phyloP scores from a whole-genome alignment of 2,329 filamentous ascomycete genomes.

The Fusarium penzigii region DNA sequence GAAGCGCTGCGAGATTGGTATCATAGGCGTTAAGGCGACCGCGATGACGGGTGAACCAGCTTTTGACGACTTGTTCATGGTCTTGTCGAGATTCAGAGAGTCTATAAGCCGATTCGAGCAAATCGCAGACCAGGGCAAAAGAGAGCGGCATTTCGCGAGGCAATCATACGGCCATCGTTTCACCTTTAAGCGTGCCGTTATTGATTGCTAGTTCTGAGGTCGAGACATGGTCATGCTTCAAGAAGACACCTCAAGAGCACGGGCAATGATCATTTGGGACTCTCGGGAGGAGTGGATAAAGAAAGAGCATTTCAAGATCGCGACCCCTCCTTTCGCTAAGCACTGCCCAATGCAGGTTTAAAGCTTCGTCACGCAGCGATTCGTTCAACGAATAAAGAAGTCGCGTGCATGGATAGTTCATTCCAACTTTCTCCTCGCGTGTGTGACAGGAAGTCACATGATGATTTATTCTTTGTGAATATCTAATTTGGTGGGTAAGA shows the following conservation, averaged over 20 bases:
- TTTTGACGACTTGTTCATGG: constrained; percentile 43
- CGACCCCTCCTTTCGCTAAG: no score
- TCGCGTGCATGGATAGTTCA: background rate
- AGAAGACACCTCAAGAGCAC: no score
- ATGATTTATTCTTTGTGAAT: background rate
- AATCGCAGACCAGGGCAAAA: constrained; percentile 72
- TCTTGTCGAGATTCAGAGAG: constrained; percentile 36
- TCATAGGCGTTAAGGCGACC: constrained; percentile 55
- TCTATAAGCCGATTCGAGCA: constrained; percentile 68
- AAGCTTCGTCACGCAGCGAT: constrained; percentile 7
- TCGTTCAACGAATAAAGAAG: background rate
- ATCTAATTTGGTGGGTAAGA: no score
- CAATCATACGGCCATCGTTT: no score
- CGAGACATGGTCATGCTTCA: no score
- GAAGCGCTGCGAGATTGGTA: constrained; percentile 62
- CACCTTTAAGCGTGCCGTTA: no score
- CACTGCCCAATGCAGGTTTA: constrained; percentile 1
- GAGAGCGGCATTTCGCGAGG: constrained; percentile 57
- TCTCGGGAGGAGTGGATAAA: background rate
- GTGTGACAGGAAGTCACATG: constrained; percentile 36
- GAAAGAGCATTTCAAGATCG: background rate
- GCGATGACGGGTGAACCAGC: constrained; percentile 72
- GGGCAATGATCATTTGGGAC: no score
- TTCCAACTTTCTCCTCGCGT: constrained; percentile 19
- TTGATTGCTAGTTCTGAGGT: no score